Conservation (phyloP, 1,139 yeast species). For the Suhomyces ambrosiae region DNA sequence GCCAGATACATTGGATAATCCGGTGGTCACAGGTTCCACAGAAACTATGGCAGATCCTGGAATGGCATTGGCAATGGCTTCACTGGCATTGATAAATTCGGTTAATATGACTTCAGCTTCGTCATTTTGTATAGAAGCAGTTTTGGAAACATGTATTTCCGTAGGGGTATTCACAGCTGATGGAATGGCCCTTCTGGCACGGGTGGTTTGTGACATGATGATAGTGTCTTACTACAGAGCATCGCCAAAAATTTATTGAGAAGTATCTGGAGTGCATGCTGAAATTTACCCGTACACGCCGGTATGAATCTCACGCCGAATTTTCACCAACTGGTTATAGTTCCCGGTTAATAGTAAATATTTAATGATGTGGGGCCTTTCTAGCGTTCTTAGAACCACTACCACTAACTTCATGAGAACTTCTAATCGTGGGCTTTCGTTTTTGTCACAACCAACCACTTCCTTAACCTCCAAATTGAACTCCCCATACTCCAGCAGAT, state of each 20-base stretch:
- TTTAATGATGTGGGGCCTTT: slow-evolving; percentile 14
- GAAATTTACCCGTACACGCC: slow-evolving; percentile 9
- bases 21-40: slow-evolving; percentile 18
- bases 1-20: slow-evolving; percentile 25
- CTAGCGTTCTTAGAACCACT: slow-evolving; percentile 11
- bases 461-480: slow-evolving; percentile 6
- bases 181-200: slow-evolving; percentile 40
- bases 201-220: slow-evolving; percentile 17
- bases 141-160: slow-evolving; percentile 38
- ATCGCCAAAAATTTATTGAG: slow-evolving; percentile 11
- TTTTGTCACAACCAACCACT: slow-evolving; percentile 21
- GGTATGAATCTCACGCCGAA: slow-evolving; percentile 5
- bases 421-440: slow-evolving; percentile 19
- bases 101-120: slow-evolving; percentile 51
- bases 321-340: too few relatives aligned
- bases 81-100: slow-evolving; percentile 46
- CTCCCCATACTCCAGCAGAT: slow-evolving; percentile 6
- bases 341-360: background rate
- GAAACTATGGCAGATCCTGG: slow-evolving; percentile 13
- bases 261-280: slow-evolving; percentile 3
- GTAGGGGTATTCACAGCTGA: slow-evolving; percentile 55
- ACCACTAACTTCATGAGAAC: slow-evolving; percentile 9
- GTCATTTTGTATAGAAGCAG: slow-evolving; percentile 33
- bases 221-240: background rate
- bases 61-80: slow-evolving; percentile 17